Evolutionary conservation across 106 monocot species (phyloP).

Genomic region (Dactylorhiza incarnata): DNA sequence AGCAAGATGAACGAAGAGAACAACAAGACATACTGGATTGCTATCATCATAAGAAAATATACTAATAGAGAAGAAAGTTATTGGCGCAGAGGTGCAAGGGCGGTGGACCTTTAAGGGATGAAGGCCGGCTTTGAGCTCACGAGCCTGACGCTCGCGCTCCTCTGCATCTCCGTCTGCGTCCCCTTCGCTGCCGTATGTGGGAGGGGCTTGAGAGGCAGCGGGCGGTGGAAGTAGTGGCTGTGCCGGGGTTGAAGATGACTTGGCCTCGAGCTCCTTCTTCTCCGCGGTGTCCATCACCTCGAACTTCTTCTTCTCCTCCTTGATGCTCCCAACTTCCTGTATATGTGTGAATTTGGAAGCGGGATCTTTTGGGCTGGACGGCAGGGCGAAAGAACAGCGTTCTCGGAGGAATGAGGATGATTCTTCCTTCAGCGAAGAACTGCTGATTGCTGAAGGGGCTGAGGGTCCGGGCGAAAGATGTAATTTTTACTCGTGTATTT

Average conservation of each 20-base stretch:
- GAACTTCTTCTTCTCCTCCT: neutral
- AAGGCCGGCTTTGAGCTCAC: constrained; percentile 80
- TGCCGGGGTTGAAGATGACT: neutral
- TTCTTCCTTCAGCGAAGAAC: too few species aligned
- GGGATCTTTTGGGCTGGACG: too few species aligned
- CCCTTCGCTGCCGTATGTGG: constrained; percentile 4
- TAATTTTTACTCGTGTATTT: too few species aligned
- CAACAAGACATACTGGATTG: neutral
- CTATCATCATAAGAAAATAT: neutral
- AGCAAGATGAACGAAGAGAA: neutral
- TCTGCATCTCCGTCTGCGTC: constrained; percentile 34
- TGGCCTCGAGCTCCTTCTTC: constrained; percentile 28
- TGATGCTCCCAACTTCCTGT: neutral
- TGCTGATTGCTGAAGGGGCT: too few species aligned
- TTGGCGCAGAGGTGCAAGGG: neutral
- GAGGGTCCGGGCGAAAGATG: too few species aligned
- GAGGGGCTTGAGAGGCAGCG: neutral
- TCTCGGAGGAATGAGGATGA: too few species aligned
- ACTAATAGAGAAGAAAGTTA: neutral
- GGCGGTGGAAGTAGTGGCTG: neutral
- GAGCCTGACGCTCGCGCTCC: constrained; percentile 54
- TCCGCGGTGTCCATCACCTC: constrained; percentile 18
- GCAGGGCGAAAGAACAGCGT: too few species aligned
- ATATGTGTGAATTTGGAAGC: neutral
- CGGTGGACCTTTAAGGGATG: constrained; percentile 75